These are phyloP conservation scores for Begonia peltatifolia DNA, from an alignment of 306 rosid genomes.

Conservation along the genomic window DNA sequence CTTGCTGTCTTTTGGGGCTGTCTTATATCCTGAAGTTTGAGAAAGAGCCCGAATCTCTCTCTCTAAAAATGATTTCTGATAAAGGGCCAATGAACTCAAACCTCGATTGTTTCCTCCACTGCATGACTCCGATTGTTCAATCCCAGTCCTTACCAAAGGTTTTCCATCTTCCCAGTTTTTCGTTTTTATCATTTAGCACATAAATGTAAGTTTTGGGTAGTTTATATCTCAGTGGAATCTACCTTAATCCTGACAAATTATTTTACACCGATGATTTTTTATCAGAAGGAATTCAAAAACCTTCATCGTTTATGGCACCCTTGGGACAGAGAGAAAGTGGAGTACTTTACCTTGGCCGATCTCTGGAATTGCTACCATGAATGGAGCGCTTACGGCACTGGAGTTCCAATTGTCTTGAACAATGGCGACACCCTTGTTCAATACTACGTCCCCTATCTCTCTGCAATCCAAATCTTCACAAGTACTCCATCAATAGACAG, in stretches of 20 bases:
- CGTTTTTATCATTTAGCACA: not conserved
- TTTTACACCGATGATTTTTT: not conserved
- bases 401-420: constrained; percentile 55
- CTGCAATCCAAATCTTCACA: constrained; percentile 83
- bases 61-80: constrained; percentile 24
- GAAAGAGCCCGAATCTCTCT: constrained; percentile 25
- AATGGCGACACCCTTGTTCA: constrained; percentile 74
- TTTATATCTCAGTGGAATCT: not conserved
- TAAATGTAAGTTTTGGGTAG: not conserved
- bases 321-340: constrained; percentile 74
- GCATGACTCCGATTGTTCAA: constrained; percentile 62
- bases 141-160: constrained; percentile 76
- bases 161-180: not conserved
- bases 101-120: constrained; percentile 66
- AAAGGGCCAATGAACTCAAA: constrained; percentile 57
- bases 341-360: constrained; percentile 64
- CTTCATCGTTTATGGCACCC: constrained; percentile 84
- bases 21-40: constrained; percentile 39
- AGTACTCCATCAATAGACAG: constrained; percentile 28
- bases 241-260: not conserved
- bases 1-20: constrained; percentile 1
- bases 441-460: constrained; percentile 93
- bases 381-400: constrained; percentile 96
- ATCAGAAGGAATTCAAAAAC: constrained; percentile 59
- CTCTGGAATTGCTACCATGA: constrained; percentile 79